Evolutionary conservation across 2,329 filamentous ascomycete species (phyloP), one percentile per base, ranked within the genome.

Genomic region (Cryoendolithus antarcticus): DNA sequence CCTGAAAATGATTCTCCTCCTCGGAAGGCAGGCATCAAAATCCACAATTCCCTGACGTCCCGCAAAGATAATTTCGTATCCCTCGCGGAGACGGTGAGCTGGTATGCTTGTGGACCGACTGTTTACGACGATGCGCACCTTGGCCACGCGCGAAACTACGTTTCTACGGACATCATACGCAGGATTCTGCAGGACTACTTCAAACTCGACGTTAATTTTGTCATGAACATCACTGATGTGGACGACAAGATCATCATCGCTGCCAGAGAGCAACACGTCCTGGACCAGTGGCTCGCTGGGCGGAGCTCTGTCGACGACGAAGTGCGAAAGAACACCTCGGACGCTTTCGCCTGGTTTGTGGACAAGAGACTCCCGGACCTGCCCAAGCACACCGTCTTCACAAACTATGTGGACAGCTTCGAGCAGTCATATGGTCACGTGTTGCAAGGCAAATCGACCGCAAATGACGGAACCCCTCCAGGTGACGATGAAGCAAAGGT

Each of bases 81-180:
- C 9, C n/a, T 83, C 35, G 77, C 71, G 28, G 73, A 69, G 52
- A 79, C 80, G 56, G 74, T 93, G 21, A 77, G 76, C 4, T 93
- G 86, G 85, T 93, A 93, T 61, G 82, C 80, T 49, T 94, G 86
- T 65, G 86, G 86, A 11, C 86, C 86, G 42, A 94, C 86, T 1
- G 58, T 61, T 6, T 88, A 88, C 58, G 83, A 88, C 58, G 80
- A 86, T 63, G 74, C 80, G 39, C 84, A 89, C 66, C 62, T 89
- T 44, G 81, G 85, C 24, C 86, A 93, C 62, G 86, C 84, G 24
- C 72, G 85, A 50, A 93, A 93, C 65, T 93, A 93, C 72, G 83
- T 93, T 46, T 84, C 80, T 36, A 89, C 84, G 34, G 86, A 94
- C 60, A 86, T 93, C 47, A 78, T 93, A 50, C 75, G 86, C 44